These are phyloP conservation scores for Saussurea involucrata DNA, from an alignment of 129 eudicot species.

Conservation along the genomic window DNA sequence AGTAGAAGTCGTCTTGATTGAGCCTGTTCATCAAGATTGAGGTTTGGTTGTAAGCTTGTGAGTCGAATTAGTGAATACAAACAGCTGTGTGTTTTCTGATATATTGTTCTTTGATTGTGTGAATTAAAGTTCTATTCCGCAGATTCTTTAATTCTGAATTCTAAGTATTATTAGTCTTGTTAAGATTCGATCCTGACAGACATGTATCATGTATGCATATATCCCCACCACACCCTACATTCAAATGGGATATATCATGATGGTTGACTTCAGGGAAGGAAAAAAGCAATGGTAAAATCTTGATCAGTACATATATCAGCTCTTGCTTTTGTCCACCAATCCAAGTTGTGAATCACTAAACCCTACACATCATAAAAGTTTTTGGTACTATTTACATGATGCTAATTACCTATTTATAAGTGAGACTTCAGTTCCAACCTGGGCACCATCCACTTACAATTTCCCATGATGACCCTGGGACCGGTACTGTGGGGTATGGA, in stretches of 20 bases:
- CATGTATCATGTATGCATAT: no score
- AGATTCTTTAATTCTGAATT: no score
- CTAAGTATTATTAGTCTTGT: no score
- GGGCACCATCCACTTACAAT: background rate
- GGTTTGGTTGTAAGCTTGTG: no score
- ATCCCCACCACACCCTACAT: no score
- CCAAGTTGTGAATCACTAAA: background rate
- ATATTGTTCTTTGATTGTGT: no score
- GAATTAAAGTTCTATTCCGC: no score
- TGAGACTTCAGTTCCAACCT: background rate
- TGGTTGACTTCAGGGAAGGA: background rate
- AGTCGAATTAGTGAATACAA: no score
- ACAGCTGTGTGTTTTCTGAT: no score
- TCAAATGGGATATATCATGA: background rate
- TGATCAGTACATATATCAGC: background rate
- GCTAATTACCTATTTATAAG: background rate
- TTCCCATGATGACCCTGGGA: background rate
- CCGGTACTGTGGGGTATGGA: background rate
- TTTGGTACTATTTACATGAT: background rate
- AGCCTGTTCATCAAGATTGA: no score
- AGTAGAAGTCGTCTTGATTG: no score
- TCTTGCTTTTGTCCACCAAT: slow-evolving; percentile 6
- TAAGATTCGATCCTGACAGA: no score
- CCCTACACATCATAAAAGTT: background rate
- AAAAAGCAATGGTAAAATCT: background rate